Conservation (phyloP, 177 flowering plant species). For the Tripterygium wilfordii region DNA sequence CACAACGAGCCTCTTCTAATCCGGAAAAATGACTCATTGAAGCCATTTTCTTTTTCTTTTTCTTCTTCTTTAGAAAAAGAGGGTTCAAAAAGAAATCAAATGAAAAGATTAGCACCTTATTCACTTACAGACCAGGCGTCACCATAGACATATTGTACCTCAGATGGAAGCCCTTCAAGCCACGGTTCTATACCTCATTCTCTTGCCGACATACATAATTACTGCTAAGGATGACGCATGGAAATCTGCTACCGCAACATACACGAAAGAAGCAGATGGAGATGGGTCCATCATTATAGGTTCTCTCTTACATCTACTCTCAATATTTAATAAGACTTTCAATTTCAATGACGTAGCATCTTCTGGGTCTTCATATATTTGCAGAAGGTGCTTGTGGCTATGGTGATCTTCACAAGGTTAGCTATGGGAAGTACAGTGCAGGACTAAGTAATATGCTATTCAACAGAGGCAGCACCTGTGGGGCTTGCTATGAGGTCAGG, state of each 20-base stretch:
- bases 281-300: slow-evolving; percentile 45
- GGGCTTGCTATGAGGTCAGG: slow-evolving; percentile 70
- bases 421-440: slow-evolving; percentile 60
- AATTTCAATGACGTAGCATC: neutral
- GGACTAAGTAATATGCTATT: slow-evolving; percentile 60
- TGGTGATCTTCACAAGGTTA: slow-evolving; percentile 52
- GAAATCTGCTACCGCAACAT: slow-evolving; percentile 64
- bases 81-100: slow-evolving; percentile 4
- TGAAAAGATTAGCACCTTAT: neutral
- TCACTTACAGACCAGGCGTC: slow-evolving; percentile 1
- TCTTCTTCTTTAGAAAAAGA: neutral
- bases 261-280: slow-evolving; percentile 41
- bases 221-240: slow-evolving; percentile 29
- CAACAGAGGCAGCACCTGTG: slow-evolving; percentile 69
- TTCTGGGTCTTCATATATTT: neutral
- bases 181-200: slow-evolving; percentile 15
- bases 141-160: no score
- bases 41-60: no score
- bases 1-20: neutral
- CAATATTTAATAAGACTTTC: neutral
- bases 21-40: slow-evolving; percentile 8
- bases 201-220: slow-evolving; percentile 3
- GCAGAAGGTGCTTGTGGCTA: slow-evolving; percentile 90
- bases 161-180: slow-evolving; percentile 18
- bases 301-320: slow-evolving; percentile 11